Evolutionary conservation across 495 filamentous ascomycete species (phyloP).

Genomic region (Xylaria scruposa): DNA sequence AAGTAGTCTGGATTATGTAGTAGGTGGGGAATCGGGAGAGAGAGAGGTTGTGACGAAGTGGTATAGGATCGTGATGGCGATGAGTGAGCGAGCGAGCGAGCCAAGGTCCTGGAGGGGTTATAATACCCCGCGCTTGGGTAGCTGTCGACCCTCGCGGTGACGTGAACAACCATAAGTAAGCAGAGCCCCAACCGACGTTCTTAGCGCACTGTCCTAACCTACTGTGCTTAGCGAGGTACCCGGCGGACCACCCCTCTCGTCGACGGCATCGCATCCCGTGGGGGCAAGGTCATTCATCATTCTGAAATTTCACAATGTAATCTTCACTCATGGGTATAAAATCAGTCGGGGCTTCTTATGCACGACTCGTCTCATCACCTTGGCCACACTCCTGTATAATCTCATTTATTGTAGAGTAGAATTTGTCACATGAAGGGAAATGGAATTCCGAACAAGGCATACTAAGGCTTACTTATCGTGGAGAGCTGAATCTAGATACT

Average conservation of each 20-base stretch:
- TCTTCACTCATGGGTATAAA: background rate
- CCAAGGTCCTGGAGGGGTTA: slow-evolving; percentile 16
- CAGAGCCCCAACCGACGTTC: background rate
- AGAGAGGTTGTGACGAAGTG: background rate
- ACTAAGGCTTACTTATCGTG: background rate
- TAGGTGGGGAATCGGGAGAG: slow-evolving; percentile 8
- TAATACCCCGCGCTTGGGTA: slow-evolving; percentile 18
- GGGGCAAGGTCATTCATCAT: background rate
- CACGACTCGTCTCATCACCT: background rate
- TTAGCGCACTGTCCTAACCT: slow-evolving; percentile 1
- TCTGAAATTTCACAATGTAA: slow-evolving; percentile 5
- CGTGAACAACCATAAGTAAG: slow-evolving; percentile 8
- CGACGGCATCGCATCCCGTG: background rate
- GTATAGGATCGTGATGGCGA: slow-evolving; percentile 12
- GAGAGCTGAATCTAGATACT: background rate
- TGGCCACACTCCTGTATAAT: background rate
- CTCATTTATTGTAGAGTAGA: background rate
- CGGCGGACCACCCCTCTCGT: background rate
- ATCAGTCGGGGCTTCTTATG: background rate
- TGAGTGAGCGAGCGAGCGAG: slow-evolving; percentile 16
- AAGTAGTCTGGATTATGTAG: background rate
- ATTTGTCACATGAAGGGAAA: slow-evolving; percentile 14
- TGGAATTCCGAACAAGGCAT: background rate
- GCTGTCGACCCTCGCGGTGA: slow-evolving; percentile 6
- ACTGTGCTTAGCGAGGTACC: background rate